Evolutionary conservation across 2,329 filamentous ascomycete genomes (phyloP).

Genomic region (Allantophomopsis cytisporea): DNA sequence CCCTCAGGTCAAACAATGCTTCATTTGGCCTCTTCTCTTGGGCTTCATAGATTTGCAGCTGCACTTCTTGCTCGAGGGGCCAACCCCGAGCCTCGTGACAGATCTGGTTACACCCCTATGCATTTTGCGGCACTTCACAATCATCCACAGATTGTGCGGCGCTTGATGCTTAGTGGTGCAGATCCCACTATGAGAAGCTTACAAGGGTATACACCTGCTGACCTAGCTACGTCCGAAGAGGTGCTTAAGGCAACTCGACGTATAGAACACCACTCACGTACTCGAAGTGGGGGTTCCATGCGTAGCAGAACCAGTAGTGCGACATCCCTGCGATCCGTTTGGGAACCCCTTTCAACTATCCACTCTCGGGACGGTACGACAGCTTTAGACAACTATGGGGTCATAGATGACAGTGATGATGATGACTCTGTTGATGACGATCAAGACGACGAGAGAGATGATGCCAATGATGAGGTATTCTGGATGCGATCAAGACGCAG

Average conservation of each 20-base stretch:
- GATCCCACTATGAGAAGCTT: constrained; percentile 58
- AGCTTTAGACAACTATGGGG: constrained; percentile 4
- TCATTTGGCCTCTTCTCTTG: constrained; percentile 64
- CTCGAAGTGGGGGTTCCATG: constrained; percentile 49
- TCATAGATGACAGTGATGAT: constrained; percentile 26
- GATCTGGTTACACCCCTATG: constrained; percentile 68
- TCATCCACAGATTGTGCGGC: constrained; percentile 61
- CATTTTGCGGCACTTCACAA: constrained; percentile 70
- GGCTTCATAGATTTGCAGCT: constrained; percentile 62
- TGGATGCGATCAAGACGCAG: constrained; percentile 19
- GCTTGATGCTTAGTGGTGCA: constrained; percentile 60
- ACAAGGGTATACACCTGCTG: constrained; percentile 56
- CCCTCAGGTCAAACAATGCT: constrained; percentile 68
- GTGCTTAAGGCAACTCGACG: constrained; percentile 50
- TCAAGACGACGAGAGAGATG: constrained; percentile 19
- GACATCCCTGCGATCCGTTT: constrained; percentile 52
- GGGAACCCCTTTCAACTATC: constrained; percentile 41
- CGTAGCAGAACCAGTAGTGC: constrained; percentile 51
- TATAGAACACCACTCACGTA: constrained; percentile 47
- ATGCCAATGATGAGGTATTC: constrained; percentile 15
- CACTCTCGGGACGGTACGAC: constrained; percentile 23
- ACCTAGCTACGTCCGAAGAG: constrained; percentile 53
- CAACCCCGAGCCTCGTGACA: constrained; percentile 60
- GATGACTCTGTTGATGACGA: constrained; percentile 27
- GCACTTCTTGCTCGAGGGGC: constrained; percentile 68